phyloP scores from a whole-genome alignment of 345 rosid species.

The Turritis glabra region DNA sequence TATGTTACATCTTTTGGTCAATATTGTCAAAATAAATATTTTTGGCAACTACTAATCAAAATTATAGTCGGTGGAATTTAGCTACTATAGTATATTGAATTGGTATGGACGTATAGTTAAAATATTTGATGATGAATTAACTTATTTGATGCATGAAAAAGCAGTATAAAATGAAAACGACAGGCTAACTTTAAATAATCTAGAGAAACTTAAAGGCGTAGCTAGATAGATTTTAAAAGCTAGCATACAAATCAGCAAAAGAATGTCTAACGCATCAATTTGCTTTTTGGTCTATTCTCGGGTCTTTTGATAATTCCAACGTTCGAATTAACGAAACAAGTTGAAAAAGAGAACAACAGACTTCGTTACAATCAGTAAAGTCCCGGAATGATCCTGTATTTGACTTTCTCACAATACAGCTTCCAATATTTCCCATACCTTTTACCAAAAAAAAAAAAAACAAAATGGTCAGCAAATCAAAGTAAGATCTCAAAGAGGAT shows the following conservation, averaged over 20 bases:
- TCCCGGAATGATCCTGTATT: constrained; percentile 72
- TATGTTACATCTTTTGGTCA: too few relatives aligned
- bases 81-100: too few relatives aligned
- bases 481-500: background rate
- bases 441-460: background rate
- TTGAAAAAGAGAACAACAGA: constrained; percentile 7
- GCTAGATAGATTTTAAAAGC: background rate
- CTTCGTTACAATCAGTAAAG: constrained; percentile 50
- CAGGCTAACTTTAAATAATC: background rate
- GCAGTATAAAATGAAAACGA: background rate
- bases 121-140: background rate
- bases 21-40: too few relatives aligned
- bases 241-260: constrained; percentile 9
- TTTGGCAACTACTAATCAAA: too few relatives aligned
- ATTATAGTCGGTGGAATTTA: too few relatives aligned
- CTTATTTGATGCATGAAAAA: background rate
- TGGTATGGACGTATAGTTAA: too few relatives aligned
- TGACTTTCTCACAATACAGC: constrained; percentile 79
- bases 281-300: background rate
- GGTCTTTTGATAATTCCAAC: constrained; percentile 21
- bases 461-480: background rate
- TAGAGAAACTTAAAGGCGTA: background rate
- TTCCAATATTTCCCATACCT: constrained; percentile 92
- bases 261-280: constrained; percentile 11
- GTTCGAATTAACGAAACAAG: constrained; percentile 14